Percentiles rank a stretch among this genome's conserved stretches.
These are phyloP conservation scores for Suillus americanus DNA, from an alignment of 768 basidiomycete species.

Conservation along the genomic window DNA sequence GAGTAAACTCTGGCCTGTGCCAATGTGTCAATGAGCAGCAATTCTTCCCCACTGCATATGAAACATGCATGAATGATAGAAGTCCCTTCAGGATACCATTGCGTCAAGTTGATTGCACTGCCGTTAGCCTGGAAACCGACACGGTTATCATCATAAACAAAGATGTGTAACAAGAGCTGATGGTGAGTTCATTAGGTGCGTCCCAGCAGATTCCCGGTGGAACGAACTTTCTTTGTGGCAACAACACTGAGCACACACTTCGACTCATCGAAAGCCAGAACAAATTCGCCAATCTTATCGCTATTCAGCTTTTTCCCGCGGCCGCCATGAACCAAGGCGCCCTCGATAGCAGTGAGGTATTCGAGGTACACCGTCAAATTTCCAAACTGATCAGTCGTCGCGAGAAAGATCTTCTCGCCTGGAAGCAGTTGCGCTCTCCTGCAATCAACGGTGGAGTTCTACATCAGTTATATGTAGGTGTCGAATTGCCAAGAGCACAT, in stretches of 20 bases:
- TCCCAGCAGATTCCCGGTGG: not conserved
- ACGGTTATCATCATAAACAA: conserved; percentile 46
- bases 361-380: conserved; percentile 43
- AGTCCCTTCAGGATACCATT: conserved; percentile 39
- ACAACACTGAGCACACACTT: conserved; percentile 49
- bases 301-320: conserved; percentile 36
- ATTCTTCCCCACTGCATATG: conserved; percentile 49
- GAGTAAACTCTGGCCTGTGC: conserved; percentile 51
- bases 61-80: conserved; percentile 42
- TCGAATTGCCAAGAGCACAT: not conserved
- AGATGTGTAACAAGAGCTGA: conserved; percentile 44
- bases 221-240: conserved; percentile 38
- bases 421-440: conserved; percentile 43
- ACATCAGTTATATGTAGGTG: not conserved
- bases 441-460: not conserved
- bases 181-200: not conserved
- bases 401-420: conserved; percentile 40
- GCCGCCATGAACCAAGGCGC: conserved; percentile 26
- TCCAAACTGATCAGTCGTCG: conserved; percentile 36
- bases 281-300: conserved; percentile 47
- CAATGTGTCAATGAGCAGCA: conserved; percentile 47
- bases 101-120: conserved; percentile 36
- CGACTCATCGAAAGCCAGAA: conserved; percentile 52
- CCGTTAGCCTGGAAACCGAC: conserved; percentile 42
- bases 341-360: conserved; percentile 25